phyloP scores from a whole-genome alignment of 306 rosid species.

The Cicer arietinum region DNA sequence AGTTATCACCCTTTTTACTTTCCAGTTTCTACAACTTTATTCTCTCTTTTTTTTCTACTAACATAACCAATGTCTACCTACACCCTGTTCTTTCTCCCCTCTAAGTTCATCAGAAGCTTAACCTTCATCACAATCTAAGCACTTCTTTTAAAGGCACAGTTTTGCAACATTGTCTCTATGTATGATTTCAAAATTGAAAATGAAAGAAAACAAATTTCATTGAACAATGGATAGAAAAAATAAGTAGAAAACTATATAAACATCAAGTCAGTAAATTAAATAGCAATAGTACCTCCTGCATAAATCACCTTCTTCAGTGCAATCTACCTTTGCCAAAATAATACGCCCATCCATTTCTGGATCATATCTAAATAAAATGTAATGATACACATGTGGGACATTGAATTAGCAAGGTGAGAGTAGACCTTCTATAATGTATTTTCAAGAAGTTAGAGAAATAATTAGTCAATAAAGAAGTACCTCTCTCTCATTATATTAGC shows the following conservation, averaged over 20 bases:
- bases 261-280: conserved; percentile 19
- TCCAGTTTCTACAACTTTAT: not conserved
- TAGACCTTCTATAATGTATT: conserved; percentile 36
- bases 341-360: conserved; percentile 95
- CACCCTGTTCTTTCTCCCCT: conserved; percentile 23
- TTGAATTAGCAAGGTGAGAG: conserved; percentile 34
- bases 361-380: conserved; percentile 69
- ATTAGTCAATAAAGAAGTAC: conserved; percentile 50
- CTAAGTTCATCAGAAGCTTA: not conserved
- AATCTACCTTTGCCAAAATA: conserved; percentile 81
- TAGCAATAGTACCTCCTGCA: conserved; percentile 75
- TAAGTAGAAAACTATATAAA: conserved; percentile 7
- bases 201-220: not conserved
- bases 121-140: conserved; percentile 5
- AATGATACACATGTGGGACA: conserved; percentile 33
- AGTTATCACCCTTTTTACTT: not conserved
- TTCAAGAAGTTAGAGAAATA: conserved; percentile 41
- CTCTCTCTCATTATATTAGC: conserved; percentile 82
- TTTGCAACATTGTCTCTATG: conserved; percentile 23
- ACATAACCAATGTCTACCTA: conserved; percentile 11
- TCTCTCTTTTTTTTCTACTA: conserved; percentile 12
- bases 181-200: conserved; percentile 31
- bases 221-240: not conserved
- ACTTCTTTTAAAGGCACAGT: conserved; percentile 1
- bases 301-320: conserved; percentile 79